Evolutionary conservation across 2,329 filamentous ascomycete species (phyloP).

Genomic region (Diaporthe australafricana): DNA sequence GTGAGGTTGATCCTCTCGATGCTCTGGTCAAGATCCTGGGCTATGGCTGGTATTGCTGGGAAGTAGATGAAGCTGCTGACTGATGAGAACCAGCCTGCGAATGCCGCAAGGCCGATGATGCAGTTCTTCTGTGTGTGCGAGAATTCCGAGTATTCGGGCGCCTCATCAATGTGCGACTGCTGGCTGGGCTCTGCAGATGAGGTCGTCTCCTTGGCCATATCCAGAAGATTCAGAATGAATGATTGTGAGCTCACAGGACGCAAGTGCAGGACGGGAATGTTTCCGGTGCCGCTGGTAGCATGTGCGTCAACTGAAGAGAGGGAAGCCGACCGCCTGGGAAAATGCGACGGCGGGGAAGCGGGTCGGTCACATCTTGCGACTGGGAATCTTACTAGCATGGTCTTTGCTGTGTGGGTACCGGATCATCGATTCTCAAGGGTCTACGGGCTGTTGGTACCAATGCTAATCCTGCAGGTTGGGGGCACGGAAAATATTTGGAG

Average conservation of each 20-base stretch:
- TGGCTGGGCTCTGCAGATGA: not conserved
- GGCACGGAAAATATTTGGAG: not conserved
- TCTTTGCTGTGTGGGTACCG: not conserved
- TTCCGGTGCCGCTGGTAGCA: not conserved
- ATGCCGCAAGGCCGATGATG: constrained; percentile 15
- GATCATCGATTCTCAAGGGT: not conserved
- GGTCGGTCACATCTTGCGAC: not conserved
- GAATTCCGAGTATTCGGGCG: not conserved
- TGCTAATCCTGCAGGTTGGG: not conserved
- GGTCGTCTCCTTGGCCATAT: not conserved
- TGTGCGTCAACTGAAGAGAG: not conserved
- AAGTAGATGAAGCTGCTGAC: constrained; percentile 38
- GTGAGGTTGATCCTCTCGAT: constrained; percentile 40
- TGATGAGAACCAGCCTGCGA: constrained; percentile 26
- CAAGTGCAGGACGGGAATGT: not conserved
- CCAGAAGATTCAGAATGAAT: not conserved
- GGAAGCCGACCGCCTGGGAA: not conserved
- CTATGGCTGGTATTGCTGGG: constrained; percentile 37
- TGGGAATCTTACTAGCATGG: not conserved
- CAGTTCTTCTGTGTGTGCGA: constrained; percentile 1
- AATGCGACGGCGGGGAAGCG: not conserved
- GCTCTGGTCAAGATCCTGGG: constrained; percentile 36
- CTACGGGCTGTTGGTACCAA: not conserved
- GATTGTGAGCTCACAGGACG: not conserved
- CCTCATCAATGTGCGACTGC: not conserved